phyloP scores from a whole-genome alignment of 768 basidiomycete species.

The Suillus placidus region DNA sequence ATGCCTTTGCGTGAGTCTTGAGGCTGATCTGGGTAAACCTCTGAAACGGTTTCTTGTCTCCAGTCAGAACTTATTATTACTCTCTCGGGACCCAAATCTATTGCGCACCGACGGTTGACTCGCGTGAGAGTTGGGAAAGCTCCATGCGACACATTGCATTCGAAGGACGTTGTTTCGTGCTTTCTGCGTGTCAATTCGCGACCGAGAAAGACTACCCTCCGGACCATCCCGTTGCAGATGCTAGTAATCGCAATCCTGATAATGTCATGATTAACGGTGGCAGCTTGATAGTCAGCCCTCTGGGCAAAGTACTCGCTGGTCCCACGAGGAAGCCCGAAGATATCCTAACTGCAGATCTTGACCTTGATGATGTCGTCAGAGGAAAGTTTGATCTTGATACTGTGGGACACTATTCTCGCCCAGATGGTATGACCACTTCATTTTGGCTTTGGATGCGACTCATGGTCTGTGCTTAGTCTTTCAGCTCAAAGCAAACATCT shows the following conservation, averaged over 20 bases:
- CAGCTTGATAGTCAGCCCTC: conserved; percentile 59
- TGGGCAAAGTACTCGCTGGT: conserved; percentile 61
- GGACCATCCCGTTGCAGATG: conserved; percentile 46
- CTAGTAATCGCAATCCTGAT: conserved; percentile 40
- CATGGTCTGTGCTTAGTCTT: conserved; percentile 26
- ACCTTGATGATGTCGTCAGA: conserved; percentile 56
- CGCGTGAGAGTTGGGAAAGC: conserved; percentile 54
- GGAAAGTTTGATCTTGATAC: conserved; percentile 67
- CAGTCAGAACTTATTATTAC: conserved; percentile 64
- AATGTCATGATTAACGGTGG: conserved; percentile 65
- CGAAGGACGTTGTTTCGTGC: conserved; percentile 71
- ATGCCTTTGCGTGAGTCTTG: conserved; percentile 58
- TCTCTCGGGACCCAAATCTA: conserved; percentile 60
- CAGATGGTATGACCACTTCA: conserved; percentile 47
- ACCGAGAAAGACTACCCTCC: conserved; percentile 56
- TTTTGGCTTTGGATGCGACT: conserved; percentile 9
- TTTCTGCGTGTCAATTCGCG: conserved; percentile 63
- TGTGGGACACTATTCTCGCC: conserved; percentile 62
- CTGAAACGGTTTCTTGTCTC: background rate
- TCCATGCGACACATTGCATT: conserved; percentile 66
- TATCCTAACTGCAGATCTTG: conserved; percentile 56
- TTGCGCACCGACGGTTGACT: conserved; percentile 69
- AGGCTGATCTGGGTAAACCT: background rate
- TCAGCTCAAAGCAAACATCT: conserved; percentile 21
- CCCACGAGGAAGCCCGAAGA: conserved; percentile 57